A percentile compares a stretch with the other conserved stretches of the same genome.
These are phyloP conservation scores for Potentilla sterilis DNA, from an alignment of 306 rosid genomes.

Conservation along the genomic window DNA sequence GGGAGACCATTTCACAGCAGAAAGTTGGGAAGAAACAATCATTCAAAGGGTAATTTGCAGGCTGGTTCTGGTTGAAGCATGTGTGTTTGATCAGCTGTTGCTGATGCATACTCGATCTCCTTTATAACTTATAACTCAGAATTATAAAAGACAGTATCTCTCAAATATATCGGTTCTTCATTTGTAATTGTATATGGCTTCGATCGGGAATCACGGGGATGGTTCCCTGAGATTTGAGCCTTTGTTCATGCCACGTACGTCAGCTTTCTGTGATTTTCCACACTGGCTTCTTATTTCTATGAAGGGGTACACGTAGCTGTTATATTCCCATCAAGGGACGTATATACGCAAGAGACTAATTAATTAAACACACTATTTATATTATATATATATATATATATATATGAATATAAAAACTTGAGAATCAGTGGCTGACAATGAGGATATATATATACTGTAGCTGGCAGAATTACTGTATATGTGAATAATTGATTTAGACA, in stretches of 20 bases:
- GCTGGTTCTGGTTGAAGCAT: slow-evolving; percentile 29
- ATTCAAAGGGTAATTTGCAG: slow-evolving; percentile 7
- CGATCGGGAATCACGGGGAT: slow-evolving; percentile 72
- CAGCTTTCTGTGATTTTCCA: slow-evolving; percentile 19
- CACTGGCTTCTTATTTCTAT: not conserved
- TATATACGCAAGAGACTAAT: not conserved
- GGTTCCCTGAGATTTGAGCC: slow-evolving; percentile 39
- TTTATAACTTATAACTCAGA: slow-evolving; percentile 20
- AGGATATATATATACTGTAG: not conserved
- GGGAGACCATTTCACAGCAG: slow-evolving; percentile 16
- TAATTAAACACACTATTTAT: not conserved
- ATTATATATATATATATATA: not conserved
- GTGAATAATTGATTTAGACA: not conserved
- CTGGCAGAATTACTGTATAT: not conserved
- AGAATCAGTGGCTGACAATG: not conserved
- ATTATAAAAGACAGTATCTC: slow-evolving; percentile 23
- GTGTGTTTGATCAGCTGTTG: slow-evolving; percentile 55
- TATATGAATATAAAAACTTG: not conserved
- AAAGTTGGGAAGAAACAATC: not conserved
- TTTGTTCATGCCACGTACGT: not conserved
- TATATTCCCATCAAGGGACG: slow-evolving; percentile 4
- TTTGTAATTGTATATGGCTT: slow-evolving; percentile 14
- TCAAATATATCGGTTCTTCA: not conserved
- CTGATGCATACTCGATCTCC: slow-evolving; percentile 38
- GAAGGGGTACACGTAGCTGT: not conserved